Evolutionary conservation across 352 stramenopile genomes (phyloP).

Genomic region (Globisporangium irregulare): DNA sequence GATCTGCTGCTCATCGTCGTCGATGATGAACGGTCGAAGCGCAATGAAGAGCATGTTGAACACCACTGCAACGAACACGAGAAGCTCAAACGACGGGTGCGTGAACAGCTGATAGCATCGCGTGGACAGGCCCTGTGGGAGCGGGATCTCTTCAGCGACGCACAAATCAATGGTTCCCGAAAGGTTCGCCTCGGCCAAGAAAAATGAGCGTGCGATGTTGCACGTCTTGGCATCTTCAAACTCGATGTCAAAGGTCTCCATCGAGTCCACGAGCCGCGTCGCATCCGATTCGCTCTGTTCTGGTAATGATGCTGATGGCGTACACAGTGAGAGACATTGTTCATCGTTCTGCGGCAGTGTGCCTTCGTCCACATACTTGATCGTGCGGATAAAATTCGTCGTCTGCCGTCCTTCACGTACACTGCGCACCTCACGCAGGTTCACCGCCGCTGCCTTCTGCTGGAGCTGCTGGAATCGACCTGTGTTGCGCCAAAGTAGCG

Average conservation of each 20-base stretch:
- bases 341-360: conserved; percentile 29
- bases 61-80: conserved; percentile 59
- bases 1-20: conserved; percentile 33
- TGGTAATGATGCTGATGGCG: not conserved
- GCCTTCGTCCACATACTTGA: conserved; percentile 64
- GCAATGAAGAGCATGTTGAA: conserved; percentile 72
- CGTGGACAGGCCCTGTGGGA: conserved; percentile 46
- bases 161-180: conserved; percentile 42
- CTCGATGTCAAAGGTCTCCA: conserved; percentile 71
- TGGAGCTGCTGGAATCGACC: conserved; percentile 31
- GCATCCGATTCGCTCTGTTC: conserved; percentile 11
- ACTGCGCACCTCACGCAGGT: conserved; percentile 48
- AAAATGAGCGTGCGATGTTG: conserved; percentile 57
- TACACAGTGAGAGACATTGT: conserved; percentile 17
- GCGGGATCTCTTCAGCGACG: conserved; percentile 41
- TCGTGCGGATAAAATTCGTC: conserved; percentile 77
- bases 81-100: conserved; percentile 73
- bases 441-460: conserved; percentile 26
- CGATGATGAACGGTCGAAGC: conserved; percentile 52
- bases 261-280: conserved; percentile 13
- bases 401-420: conserved; percentile 70
- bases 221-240: conserved; percentile 53
- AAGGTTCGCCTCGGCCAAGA: conserved; percentile 46
- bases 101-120: conserved; percentile 63
- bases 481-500: conserved; percentile 54